Percentiles rank a stretch among this genome's conserved stretches.
These are phyloP conservation scores for Ulmus americana DNA, from an alignment of 331 rosid species.

Conservation along the genomic window DNA sequence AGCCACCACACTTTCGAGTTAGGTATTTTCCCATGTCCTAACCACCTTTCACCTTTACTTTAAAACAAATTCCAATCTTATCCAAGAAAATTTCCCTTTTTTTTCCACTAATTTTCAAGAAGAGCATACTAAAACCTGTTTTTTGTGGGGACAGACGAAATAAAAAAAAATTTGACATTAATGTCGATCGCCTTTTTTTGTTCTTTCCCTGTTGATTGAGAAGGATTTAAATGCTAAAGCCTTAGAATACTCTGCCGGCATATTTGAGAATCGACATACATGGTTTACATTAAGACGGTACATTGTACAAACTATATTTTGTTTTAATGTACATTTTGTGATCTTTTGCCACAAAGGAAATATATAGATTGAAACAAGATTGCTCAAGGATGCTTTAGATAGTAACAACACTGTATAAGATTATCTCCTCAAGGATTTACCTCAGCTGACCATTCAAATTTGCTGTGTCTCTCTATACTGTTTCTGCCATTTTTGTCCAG, in stretches of 20 bases:
- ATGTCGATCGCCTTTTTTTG: background rate
- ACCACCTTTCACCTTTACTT: background rate
- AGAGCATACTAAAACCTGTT: too few species aligned
- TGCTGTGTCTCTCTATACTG: conserved; percentile 15
- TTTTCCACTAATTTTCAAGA: too few species aligned
- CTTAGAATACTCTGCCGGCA: conserved; percentile 1
- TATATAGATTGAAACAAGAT: conserved; percentile 13
- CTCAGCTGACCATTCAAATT: conserved; percentile 28
- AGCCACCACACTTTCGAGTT: conserved; percentile 16
- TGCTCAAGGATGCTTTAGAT: conserved; percentile 1
- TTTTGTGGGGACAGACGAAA: too few species aligned
- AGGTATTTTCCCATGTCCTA: conserved; percentile 6
- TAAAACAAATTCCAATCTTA: too few species aligned
- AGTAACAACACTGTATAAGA: background rate
- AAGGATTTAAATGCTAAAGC: conserved; percentile 4
- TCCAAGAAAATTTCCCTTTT: too few species aligned
- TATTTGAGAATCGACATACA: background rate
- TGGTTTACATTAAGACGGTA: background rate
- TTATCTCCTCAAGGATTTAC: conserved; percentile 19
- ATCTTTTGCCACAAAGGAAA: background rate
- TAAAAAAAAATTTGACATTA: background rate
- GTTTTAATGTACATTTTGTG: background rate
- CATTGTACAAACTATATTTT: too few species aligned
- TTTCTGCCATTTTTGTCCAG: conserved; percentile 26
- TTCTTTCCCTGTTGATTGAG: background rate